These are phyloP conservation scores for Obba rivulosa DNA, from an alignment of 768 basidiomycete genomes.

Conservation along the genomic window DNA sequence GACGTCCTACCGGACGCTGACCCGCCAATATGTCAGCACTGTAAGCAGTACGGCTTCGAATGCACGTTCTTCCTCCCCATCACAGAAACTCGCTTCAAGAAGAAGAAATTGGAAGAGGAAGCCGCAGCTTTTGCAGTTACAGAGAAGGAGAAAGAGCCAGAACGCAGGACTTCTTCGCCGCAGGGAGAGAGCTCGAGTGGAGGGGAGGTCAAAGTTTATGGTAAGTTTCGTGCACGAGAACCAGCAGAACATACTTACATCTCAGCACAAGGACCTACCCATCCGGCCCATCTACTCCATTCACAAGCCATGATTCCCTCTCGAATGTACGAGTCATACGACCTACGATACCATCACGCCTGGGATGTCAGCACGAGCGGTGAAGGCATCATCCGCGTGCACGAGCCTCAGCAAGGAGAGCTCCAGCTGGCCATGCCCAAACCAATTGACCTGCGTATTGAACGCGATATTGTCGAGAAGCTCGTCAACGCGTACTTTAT, in stretches of 20 bases:
- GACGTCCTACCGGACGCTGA: slow-evolving; percentile 79
- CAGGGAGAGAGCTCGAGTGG: slow-evolving; percentile 40
- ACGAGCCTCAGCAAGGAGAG: slow-evolving; percentile 57
- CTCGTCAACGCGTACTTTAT: slow-evolving; percentile 90
- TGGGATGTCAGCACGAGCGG: slow-evolving; percentile 83
- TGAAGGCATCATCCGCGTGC: slow-evolving; percentile 83
- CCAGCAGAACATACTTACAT: slow-evolving; percentile 1
- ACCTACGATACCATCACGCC: slow-evolving; percentile 81
- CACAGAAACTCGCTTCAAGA: slow-evolving; percentile 98
- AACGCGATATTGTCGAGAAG: slow-evolving; percentile 70
- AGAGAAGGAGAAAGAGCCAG: slow-evolving; percentile 30
- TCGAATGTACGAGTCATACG: slow-evolving; percentile 81
- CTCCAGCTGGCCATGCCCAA: slow-evolving; percentile 50
- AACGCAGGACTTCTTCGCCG: slow-evolving; percentile 38
- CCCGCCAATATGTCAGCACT: slow-evolving; percentile 85
- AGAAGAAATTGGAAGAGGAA: slow-evolving; percentile 82
- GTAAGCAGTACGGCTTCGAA: slow-evolving; percentile 89
- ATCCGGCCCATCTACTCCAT: slow-evolving; percentile 80
- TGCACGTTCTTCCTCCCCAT: slow-evolving; percentile 99
- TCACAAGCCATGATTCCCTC: slow-evolving; percentile 84
- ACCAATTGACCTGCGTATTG: slow-evolving; percentile 67
- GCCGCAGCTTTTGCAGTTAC: slow-evolving; percentile 26
- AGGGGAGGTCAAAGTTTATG: slow-evolving; percentile 56
- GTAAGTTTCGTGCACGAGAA: slow-evolving; percentile 21
- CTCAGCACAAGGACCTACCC: slow-evolving; percentile 67